Conservation (phyloP, 345 rosid genomes). For the Bruguiera sexangula region DNA sequence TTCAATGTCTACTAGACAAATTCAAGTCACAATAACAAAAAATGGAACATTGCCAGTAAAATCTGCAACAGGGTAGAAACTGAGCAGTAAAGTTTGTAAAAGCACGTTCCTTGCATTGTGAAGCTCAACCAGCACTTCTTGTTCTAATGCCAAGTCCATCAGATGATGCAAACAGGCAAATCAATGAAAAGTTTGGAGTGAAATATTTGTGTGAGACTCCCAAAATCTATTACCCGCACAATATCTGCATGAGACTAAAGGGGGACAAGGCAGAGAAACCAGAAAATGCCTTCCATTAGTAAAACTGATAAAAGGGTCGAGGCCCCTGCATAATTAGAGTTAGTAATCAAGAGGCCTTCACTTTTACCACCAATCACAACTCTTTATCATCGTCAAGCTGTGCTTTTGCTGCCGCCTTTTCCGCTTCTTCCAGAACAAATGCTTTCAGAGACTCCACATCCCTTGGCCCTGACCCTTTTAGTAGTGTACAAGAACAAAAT, state of each 20-base stretch:
- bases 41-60: background rate
- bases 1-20: too few relatives aligned
- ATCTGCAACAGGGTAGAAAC: background rate
- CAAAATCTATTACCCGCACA: too few relatives aligned
- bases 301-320: background rate
- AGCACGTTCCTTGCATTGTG: background rate
- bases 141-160: background rate
- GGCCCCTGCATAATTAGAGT: background rate
- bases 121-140: background rate
- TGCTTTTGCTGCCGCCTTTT: constrained; percentile 76
- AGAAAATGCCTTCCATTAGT: background rate
- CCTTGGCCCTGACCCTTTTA: constrained; percentile 53
- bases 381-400: constrained; percentile 57
- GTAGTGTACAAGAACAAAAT: background rate
- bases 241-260: background rate
- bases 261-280: background rate
- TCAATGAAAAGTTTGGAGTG: background rate
- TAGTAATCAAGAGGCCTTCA: background rate
- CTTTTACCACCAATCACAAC: constrained; percentile 38
- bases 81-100: background rate
- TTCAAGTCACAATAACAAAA: too few relatives aligned
- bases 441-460: constrained; percentile 68
- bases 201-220: too few relatives aligned
- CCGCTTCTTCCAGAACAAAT: constrained; percentile 79
- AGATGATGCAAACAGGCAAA: background rate